These are phyloP conservation scores for Hypoxylon sp. DNA, from an alignment of 2,329 filamentous ascomycete genomes.

Conservation along the genomic window DNA sequence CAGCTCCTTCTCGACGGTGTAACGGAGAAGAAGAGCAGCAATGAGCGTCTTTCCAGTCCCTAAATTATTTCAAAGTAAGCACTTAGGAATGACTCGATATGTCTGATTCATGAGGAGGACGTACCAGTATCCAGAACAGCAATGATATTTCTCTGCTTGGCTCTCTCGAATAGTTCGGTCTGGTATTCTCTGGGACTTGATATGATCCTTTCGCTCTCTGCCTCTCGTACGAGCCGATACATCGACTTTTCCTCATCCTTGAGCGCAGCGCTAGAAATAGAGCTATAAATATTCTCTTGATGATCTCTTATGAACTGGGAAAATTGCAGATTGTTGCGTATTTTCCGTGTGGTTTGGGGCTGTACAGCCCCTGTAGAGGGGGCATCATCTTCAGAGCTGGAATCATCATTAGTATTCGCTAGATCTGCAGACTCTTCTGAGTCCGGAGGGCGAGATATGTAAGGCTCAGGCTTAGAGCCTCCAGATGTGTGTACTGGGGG, in stretches of 20 bases:
- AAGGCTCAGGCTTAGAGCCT: neutral
- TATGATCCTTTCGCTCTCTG: constrained; percentile 71
- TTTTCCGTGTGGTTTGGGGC: constrained; percentile 23
- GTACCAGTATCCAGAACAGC: constrained; percentile 92
- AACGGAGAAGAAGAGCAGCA: constrained; percentile 84
- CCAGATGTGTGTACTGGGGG: neutral
- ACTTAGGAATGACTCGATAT: neutral
- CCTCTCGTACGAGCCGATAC: constrained; percentile 55
- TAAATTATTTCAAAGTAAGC: constrained; percentile 52
- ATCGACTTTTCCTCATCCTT: constrained; percentile 53
- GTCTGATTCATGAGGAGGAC: constrained; percentile 6
- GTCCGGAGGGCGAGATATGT: no score
- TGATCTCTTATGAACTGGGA: constrained; percentile 46
- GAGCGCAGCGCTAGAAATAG: constrained; percentile 11
- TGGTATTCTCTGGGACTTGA: constrained; percentile 90
- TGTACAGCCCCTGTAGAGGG: constrained; percentile 2
- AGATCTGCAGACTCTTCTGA: constrained; percentile 1
- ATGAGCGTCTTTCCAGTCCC: constrained; percentile 98
- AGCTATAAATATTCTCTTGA: constrained; percentile 37
- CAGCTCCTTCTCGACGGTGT: constrained; percentile 83
- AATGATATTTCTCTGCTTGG: constrained; percentile 88
- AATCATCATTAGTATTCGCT: constrained; percentile 20
- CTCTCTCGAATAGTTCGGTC: constrained; percentile 88
- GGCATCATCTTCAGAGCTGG: constrained; percentile 34
- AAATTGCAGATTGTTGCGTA: constrained; percentile 41